These are phyloP conservation scores for Boletus subcaerulescens DNA, from an alignment of 768 basidiomycete species.

Conservation along the genomic window DNA sequence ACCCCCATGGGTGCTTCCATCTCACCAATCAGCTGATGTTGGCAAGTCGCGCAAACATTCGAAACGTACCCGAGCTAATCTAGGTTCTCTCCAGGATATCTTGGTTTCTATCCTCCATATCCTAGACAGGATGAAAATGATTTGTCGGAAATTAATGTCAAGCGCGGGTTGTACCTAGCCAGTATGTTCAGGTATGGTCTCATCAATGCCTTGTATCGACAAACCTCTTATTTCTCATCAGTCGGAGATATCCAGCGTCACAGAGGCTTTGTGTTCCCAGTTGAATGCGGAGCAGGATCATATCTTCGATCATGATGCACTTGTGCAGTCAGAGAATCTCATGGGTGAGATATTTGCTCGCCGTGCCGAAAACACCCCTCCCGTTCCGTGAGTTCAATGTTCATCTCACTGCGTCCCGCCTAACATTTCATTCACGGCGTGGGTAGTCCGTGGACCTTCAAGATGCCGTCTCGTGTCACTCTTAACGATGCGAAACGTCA, in stretches of 20 bases:
- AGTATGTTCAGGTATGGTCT: conserved; percentile 55
- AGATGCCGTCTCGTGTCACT: conserved; percentile 80
- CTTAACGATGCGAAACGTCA: conserved; percentile 76
- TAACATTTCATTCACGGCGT: not conserved
- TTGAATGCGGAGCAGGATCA: conserved; percentile 36
- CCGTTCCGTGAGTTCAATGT: conserved; percentile 56
- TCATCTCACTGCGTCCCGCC: not conserved
- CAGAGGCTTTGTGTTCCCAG: conserved; percentile 13
- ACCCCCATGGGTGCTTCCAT: conserved; percentile 68
- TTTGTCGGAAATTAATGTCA: conserved; percentile 60
- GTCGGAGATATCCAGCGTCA: conserved; percentile 22
- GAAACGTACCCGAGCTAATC: not conserved
- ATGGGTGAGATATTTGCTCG: conserved; percentile 75
- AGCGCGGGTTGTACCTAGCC: conserved; percentile 54
- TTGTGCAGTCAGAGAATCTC: conserved; percentile 64
- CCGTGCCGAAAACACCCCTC: conserved; percentile 51
- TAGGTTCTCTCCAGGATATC: conserved; percentile 50
- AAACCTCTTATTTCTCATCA: conserved; percentile 3
- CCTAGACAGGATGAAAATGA: conserved; percentile 74
- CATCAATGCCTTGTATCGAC: not conserved
- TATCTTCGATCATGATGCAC: conserved; percentile 48
- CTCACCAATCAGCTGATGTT: conserved; percentile 65
- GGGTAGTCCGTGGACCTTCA: conserved; percentile 58
- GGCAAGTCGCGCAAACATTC: conserved; percentile 39
- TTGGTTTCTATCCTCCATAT: conserved; percentile 73